These are phyloP conservation scores for Nepenthes alata DNA, from an alignment of 179 eudicot genomes.

Conservation along the genomic window DNA sequence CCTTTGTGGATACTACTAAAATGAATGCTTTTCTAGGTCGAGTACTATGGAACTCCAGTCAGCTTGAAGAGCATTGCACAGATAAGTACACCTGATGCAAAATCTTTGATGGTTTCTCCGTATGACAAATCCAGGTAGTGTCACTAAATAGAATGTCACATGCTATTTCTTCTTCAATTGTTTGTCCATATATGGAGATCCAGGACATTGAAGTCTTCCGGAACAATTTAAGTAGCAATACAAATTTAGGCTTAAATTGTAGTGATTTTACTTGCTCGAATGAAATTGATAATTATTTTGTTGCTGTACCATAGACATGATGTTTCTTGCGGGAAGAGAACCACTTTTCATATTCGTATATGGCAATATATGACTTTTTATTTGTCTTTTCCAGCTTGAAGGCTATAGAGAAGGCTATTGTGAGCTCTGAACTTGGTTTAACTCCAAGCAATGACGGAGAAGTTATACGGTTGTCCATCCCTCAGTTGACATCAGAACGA, in stretches of 20 bases:
- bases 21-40: slow-evolving; percentile 43
- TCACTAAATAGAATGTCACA: not conserved
- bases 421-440: slow-evolving; percentile 64
- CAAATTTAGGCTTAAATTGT: no score
- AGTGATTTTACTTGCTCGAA: not conserved
- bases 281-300: not conserved
- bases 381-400: slow-evolving; percentile 49
- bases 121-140: slow-evolving; percentile 89
- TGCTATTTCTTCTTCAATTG: no score
- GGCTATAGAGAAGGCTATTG: slow-evolving; percentile 88
- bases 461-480: slow-evolving; percentile 70
- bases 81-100: slow-evolving; percentile 79
- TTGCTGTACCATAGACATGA: not conserved
- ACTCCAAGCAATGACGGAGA: slow-evolving; percentile 94
- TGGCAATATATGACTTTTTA: not conserved
- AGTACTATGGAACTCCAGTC: slow-evolving; percentile 89
- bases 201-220: not conserved
- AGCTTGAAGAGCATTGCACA: slow-evolving; percentile 90
- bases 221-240: not conserved
- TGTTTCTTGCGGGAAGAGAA: not conserved
- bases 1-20: not conserved
- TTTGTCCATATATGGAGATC: not conserved
- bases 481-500: slow-evolving; percentile 81
- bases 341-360: not conserved
- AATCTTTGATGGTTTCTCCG: slow-evolving; percentile 74